Evolutionary conservation across 257 asterid species (phyloP), one percentile per base, ranked within the genome.

Genomic region (Capsicum rhomboideum): DNA sequence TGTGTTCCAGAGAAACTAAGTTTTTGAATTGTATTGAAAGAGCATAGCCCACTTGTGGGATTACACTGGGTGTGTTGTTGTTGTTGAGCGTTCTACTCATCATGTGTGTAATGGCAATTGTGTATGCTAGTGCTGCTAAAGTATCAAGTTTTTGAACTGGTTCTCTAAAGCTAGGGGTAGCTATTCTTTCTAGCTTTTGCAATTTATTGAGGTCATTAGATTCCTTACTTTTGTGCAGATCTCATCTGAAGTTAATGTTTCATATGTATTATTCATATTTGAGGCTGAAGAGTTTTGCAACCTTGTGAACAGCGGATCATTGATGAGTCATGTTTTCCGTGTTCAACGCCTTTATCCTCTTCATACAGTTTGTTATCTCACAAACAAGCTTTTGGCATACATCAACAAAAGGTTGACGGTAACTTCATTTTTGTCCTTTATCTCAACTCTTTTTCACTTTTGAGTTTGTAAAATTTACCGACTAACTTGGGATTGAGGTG

Each of bases 261-360:
- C 92, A 13, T 96, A 96, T 85, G 85, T 94, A 61, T 82, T 92
- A 78, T 87, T 96, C 83, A 84, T 96, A 85, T 93, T 87, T 29
- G 97, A 92, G 86, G 99, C 99, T 64, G 99, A 92, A 87, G 98
- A 93, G 84, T 96, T 96, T 88, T 94, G 98, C 90, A 90, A 91
- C 87, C 91, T 88, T 86, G 88, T 94, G 80, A 54, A 58, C 74
- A 90, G 85, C 83, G 90, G 84, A 82, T 90, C 97, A 86, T 88
- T 94, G 75, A 81, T 83, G 91, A 88, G 78, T 86, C 97, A 92
- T 87, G 91, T 91, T 85, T 90, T 87, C 84, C 81, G 83, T 61
- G 94, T 92, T 87, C 96, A 85, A 82, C 89, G 79, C 42, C 93
- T 63, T 82, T 93, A 94, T 88, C 98, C 99, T 58, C 90, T 89